Base-by-base conservation (phyloP, 768 basidiomycete species). In the Naganishia friedmannii region DNA sequence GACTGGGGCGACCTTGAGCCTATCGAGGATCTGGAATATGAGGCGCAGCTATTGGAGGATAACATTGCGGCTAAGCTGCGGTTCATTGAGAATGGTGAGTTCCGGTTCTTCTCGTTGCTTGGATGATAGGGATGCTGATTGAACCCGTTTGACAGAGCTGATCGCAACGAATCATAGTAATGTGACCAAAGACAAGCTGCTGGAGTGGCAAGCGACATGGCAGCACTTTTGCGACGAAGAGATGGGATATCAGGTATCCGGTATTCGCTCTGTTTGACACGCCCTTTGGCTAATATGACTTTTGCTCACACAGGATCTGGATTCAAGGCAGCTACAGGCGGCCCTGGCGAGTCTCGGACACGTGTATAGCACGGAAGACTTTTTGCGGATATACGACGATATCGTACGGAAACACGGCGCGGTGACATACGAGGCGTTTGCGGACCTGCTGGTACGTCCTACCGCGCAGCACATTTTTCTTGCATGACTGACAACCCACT, bases 121-220 rank as follows among this genome's bases (percentile, higher is more conserved):
- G 42, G 23, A 6, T 46, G 12, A 13, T 31, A n/a, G 10, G 23
- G 21, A 23, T 29, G 45, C 37, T 65, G 9, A 48, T 23, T 46
- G 39, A 15, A 9, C 0, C 37, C 21, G 3, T 39, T 5, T 57
- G 10, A 5, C 12, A 39, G 74, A 98, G 92, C 91, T 96, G 75
- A 90, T 97, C 0, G 93, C 96, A 15, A 86, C 92, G 54, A 92
- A 91, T 75, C 89, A 92, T 87, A 90, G 92, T 29, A 96, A 97
- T 78, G 82, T 99, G 72, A 95, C 95, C 0, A 93, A 96, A 0
- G 93, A 92, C 17, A 92, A 93, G 77, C 84, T 98, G 28, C 95
- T 98, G 78, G 93, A 97, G 77, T 95, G 96, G 74, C 95, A 98
- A 81, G 88, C 89, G 78, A 95, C 93, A 0, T 98, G 99, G 88